Conservation (phyloP, 2,329 filamentous ascomycete species). For the Xylaria sp. region DNA sequence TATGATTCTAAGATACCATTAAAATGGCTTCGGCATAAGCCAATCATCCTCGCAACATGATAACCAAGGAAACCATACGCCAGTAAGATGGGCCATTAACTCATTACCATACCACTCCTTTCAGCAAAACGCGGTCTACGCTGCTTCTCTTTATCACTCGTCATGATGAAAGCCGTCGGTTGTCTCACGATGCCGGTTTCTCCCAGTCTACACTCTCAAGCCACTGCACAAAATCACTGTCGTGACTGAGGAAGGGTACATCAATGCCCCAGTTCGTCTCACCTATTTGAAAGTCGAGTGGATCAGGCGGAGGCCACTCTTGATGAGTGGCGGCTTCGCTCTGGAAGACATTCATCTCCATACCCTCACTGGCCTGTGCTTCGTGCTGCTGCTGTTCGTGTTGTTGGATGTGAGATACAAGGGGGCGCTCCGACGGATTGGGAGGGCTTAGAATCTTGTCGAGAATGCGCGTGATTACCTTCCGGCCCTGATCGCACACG, state of each 20-base stretch:
- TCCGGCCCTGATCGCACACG: constrained; percentile 51
- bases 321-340: constrained; percentile 36
- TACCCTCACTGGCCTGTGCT: constrained; percentile 29
- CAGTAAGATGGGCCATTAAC: not conserved
- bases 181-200: constrained; percentile 33
- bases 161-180: not conserved
- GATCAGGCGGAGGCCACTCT: constrained; percentile 39
- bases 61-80: not conserved
- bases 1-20: not conserved
- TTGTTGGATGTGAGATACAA: constrained; percentile 29
- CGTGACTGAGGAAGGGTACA: constrained; percentile 47
- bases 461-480: constrained; percentile 51
- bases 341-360: constrained; percentile 34
- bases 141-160: not conserved
- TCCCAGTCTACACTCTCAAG: constrained; percentile 52
- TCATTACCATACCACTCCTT: not conserved
- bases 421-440: constrained; percentile 32
- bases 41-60: not conserved
- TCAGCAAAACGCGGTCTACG: not conserved
- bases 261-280: constrained; percentile 48
- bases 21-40: not conserved
- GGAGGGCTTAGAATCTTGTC: constrained; percentile 51
- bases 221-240: constrained; percentile 52
- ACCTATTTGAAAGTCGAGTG: constrained; percentile 41
- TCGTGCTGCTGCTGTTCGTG: constrained; percentile 31